Percentiles rank a stretch among this genome's conserved stretches.
phyloP scores from a whole-genome alignment of 116 monocot genomes.

The Zostera marina region DNA sequence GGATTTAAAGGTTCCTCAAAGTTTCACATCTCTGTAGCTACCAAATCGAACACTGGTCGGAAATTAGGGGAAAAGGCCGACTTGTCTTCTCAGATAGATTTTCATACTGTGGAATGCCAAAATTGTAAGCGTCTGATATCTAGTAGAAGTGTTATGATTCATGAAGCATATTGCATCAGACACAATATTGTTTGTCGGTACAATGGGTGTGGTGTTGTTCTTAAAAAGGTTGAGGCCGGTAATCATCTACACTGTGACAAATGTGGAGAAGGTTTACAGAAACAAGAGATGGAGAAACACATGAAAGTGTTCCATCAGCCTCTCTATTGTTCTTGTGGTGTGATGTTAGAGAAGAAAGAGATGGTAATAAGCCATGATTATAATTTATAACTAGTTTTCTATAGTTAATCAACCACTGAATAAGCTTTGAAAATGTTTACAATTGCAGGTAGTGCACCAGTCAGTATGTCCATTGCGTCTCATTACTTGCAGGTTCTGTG shows the following conservation, averaged over 20 bases:
- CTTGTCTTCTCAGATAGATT: slow-evolving; percentile 18
- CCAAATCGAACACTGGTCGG: slow-evolving; percentile 22
- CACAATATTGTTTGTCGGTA: slow-evolving; percentile 76
- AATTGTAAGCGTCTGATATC: slow-evolving; percentile 64
- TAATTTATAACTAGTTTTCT: not conserved
- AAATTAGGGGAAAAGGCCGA: slow-evolving; percentile 18
- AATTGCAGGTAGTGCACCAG: slow-evolving; percentile 60
- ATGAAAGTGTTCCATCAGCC: slow-evolving; percentile 93
- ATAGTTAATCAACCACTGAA: not conserved
- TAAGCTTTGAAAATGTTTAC: not conserved
- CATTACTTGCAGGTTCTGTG: slow-evolving; percentile 80
- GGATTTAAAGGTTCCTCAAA: slow-evolving; percentile 75
- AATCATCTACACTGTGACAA: slow-evolving; percentile 74
- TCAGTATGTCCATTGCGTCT: slow-evolving; percentile 60
- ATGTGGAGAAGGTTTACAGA: slow-evolving; percentile 53
- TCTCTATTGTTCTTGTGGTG: slow-evolving; percentile 57
- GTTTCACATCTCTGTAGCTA: slow-evolving; percentile 45
- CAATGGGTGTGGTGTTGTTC: slow-evolving; percentile 72
- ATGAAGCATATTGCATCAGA: slow-evolving; percentile 85
- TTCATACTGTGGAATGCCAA: slow-evolving; percentile 46
- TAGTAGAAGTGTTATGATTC: slow-evolving; percentile 37
- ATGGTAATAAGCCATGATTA: slow-evolving; percentile 47
- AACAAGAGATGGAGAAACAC: slow-evolving; percentile 84
- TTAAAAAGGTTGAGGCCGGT: slow-evolving; percentile 63
- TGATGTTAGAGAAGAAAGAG: slow-evolving; percentile 71